A percentile compares a stretch with the other conserved stretches of the same genome.
These are phyloP conservation scores for Symbiodinium pilosum DNA, from an alignment of 73 alveolate species.

Conservation along the genomic window DNA sequence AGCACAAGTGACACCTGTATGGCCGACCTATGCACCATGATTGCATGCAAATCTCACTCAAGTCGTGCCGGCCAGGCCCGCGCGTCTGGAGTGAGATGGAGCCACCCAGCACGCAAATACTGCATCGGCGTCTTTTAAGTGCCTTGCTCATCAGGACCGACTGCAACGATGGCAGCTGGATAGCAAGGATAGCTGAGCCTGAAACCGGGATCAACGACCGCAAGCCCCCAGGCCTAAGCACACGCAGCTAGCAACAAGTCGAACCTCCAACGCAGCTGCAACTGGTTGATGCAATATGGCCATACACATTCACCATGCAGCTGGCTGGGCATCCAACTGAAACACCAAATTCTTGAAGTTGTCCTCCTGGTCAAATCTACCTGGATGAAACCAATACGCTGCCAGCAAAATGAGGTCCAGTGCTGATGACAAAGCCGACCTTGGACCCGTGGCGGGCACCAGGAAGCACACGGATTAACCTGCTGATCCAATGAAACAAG, in stretches of 20 bases:
- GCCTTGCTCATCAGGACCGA: neutral
- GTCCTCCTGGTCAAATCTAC: neutral
- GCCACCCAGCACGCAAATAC: constrained; percentile 59
- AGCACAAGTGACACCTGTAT: neutral
- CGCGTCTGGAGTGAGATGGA: constrained; percentile 43
- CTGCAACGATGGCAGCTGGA: neutral
- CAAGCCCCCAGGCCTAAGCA: neutral
- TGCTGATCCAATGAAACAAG: neutral
- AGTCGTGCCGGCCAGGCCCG: neutral
- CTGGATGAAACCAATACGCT: neutral
- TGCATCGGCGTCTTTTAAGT: neutral
- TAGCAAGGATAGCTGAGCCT: neutral
- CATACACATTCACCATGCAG: neutral
- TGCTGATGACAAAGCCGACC: neutral
- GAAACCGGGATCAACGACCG: neutral
- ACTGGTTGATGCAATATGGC: too few relatives aligned
- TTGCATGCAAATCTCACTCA: neutral
- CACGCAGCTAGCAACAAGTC: neutral
- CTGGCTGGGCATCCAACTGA: neutral
- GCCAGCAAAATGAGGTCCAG: neutral
- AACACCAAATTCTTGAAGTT: neutral
- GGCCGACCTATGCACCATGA: neutral
- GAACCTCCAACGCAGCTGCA: neutral
- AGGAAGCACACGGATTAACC: neutral
- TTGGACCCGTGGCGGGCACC: neutral